Evolutionary conservation across 2,329 filamentous ascomycete species (phyloP).

Genomic region (Rhynchosporium graminicola): DNA sequence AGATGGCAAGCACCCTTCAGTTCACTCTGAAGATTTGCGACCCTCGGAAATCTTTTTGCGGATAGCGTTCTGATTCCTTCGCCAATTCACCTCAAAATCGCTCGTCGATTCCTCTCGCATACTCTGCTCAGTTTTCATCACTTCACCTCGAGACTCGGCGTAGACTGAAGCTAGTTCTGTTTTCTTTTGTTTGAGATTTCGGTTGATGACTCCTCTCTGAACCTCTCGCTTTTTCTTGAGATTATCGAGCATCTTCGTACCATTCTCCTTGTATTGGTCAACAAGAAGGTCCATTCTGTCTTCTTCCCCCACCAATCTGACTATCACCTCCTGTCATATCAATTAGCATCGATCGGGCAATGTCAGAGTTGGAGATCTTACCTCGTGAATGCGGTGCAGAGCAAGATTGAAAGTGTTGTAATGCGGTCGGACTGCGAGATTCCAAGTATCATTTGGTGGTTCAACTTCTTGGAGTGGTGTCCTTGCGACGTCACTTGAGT

Average conservation of each 20-base stretch:
- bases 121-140: constrained; percentile 23
- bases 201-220: constrained; percentile 26
- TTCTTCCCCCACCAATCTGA: constrained; percentile 36
- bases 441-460: constrained; percentile 30
- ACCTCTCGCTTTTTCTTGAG: constrained; percentile 26
- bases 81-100: constrained; percentile 34
- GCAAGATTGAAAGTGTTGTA: constrained; percentile 34
- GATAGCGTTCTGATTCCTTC: constrained; percentile 32
- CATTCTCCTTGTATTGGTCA: constrained; percentile 37
- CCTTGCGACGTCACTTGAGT: constrained; percentile 22
- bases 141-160: constrained; percentile 24
- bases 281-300: constrained; percentile 36
- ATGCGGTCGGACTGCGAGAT: constrained; percentile 37
- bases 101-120: constrained; percentile 25
- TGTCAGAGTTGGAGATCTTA: constrained; percentile 25
- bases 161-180: constrained; percentile 30
- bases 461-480: constrained; percentile 24
- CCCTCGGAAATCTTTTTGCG: constrained; percentile 27
- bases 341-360: constrained; percentile 26
- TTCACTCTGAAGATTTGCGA: background rate
- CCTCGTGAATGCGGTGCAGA: constrained; percentile 38
- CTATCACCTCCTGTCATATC: constrained; percentile 36
- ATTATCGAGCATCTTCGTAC: constrained; percentile 31
- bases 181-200: constrained; percentile 28
- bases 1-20: background rate